phyloP scores from a whole-genome alignment of 108 stramenopile genomes.

The Stephanodiscus minutulus region DNA sequence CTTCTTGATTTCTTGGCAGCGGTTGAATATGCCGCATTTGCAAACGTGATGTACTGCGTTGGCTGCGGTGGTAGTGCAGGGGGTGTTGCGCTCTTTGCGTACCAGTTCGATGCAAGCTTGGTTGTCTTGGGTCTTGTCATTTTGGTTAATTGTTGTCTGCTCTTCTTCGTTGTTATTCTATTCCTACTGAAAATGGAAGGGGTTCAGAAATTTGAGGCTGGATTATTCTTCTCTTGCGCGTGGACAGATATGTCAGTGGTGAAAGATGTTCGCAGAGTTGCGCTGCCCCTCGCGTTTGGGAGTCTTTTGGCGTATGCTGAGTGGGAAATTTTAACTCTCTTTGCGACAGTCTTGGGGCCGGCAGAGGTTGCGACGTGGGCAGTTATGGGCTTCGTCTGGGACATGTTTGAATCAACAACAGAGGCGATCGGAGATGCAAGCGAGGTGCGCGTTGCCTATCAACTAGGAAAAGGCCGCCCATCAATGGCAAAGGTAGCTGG shows the following conservation, averaged over 20 bases:
- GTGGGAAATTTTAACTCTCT: conserved; percentile 74
- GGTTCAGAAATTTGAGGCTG: conserved; percentile 16
- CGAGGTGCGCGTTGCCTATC: conserved; percentile 65
- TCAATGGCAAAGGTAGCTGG: conserved; percentile 57
- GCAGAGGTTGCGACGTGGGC: conserved; percentile 83
- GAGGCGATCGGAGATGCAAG: conserved; percentile 80
- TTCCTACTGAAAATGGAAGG: conserved; percentile 22
- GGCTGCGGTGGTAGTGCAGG: conserved; percentile 1
- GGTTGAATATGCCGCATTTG: conserved; percentile 16
- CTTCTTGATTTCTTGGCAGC: conserved; percentile 22
- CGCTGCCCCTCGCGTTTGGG: conserved; percentile 63
- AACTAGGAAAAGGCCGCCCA: conserved; percentile 57
- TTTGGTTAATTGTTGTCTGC: conserved; percentile 13
- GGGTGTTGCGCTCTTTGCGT: conserved; percentile 8
- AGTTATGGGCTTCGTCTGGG: conserved; percentile 72
- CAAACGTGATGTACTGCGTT: conserved; percentile 13
- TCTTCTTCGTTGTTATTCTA: conserved; percentile 35
- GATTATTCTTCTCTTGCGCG: conserved; percentile 3
- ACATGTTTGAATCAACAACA: conserved; percentile 68
- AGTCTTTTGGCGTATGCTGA: conserved; percentile 68
- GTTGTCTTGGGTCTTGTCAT: conserved; percentile 33
- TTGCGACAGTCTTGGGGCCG: conserved; percentile 61
- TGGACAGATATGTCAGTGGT: conserved; percentile 39
- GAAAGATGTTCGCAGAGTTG: conserved; percentile 49
- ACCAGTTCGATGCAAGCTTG: conserved; percentile 20